Conservation (phyloP, 352 stramenopile species). For the Phytophthora kernoviae region DNA sequence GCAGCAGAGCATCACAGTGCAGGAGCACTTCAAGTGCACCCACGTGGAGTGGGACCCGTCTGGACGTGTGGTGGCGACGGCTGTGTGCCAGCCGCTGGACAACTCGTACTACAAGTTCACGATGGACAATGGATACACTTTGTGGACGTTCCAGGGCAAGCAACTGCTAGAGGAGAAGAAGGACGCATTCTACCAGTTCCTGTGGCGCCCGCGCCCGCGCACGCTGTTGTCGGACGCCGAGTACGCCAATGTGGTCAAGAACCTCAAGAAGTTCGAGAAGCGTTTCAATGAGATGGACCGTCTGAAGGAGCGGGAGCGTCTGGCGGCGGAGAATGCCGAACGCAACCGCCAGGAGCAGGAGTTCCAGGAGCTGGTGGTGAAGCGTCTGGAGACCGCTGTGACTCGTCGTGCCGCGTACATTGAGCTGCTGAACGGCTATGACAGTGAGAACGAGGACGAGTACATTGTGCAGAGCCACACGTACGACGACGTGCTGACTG, state of each 20-base stretch:
- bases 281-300: slow-evolving; percentile 89
- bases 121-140: slow-evolving; percentile 99
- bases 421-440: slow-evolving; percentile 73
- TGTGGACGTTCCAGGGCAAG: slow-evolving; percentile 98
- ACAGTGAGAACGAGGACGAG: slow-evolving; percentile 83
- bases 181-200: slow-evolving; percentile 96
- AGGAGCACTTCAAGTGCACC: slow-evolving; percentile 99
- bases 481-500: slow-evolving; percentile 74
- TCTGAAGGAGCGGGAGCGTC: slow-evolving; percentile 80
- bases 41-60: slow-evolving; percentile 98
- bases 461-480: slow-evolving; percentile 82
- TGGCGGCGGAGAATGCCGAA: slow-evolving; percentile 65
- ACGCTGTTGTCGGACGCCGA: slow-evolving; percentile 93
- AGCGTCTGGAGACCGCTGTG: slow-evolving; percentile 34
- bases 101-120: slow-evolving; percentile 97
- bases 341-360: slow-evolving; percentile 72
- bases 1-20: slow-evolving; percentile 93
- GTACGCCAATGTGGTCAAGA: slow-evolving; percentile 95
- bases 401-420: slow-evolving; percentile 66
- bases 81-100: slow-evolving; percentile 96
- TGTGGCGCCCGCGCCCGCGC: slow-evolving; percentile 93
- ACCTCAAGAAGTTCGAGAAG: slow-evolving; percentile 97
- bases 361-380: slow-evolving; percentile 72
- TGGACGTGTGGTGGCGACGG: slow-evolving; percentile 94
- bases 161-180: slow-evolving; percentile 95